These are phyloP conservation scores for Trichoderma cornu-damae DNA, from an alignment of 2,329 filamentous ascomycete species.

Conservation along the genomic window DNA sequence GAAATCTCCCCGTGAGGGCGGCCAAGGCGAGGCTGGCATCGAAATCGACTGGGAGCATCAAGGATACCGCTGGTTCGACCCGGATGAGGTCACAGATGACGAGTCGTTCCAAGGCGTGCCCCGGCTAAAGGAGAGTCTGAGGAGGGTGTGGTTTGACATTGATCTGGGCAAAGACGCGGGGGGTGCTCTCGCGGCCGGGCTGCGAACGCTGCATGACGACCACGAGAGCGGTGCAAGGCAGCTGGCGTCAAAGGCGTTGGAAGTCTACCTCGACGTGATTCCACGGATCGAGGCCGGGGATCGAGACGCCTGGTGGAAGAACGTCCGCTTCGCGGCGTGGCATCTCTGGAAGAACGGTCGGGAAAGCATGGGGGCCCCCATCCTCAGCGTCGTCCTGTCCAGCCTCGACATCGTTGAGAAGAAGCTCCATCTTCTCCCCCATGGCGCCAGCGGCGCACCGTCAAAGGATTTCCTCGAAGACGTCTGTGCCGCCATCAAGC, in stretches of 20 bases:
- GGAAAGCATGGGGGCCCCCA: conserved; percentile 61
- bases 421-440: conserved; percentile 21
- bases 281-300: conserved; percentile 28
- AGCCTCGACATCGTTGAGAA: conserved; percentile 40
- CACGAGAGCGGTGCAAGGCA: conserved; percentile 55
- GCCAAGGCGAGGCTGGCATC: conserved; percentile 43
- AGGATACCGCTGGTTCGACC: conserved; percentile 52
- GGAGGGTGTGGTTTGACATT: conserved; percentile 55
- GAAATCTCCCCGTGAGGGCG: conserved; percentile 25
- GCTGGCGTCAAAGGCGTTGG: conserved; percentile 51
- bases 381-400: conserved; percentile 46
- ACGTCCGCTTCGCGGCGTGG: conserved; percentile 53
- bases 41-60: conserved; percentile 59
- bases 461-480: conserved; percentile 17
- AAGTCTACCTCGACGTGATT: conserved; percentile 44
- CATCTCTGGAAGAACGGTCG: conserved; percentile 60
- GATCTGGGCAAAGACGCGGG: conserved; percentile 45
- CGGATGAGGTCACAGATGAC: conserved; percentile 43
- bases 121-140: conserved; percentile 51
- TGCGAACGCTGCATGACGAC: conserved; percentile 49
- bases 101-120: conserved; percentile 50
- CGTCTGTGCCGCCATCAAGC: conserved; percentile 22
- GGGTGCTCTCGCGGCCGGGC: conserved; percentile 39
- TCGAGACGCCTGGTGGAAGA: conserved; percentile 48
- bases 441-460: neutral